Base-by-base conservation (phyloP, 208 protist genomes). In the Leishmania tropica region DNA sequence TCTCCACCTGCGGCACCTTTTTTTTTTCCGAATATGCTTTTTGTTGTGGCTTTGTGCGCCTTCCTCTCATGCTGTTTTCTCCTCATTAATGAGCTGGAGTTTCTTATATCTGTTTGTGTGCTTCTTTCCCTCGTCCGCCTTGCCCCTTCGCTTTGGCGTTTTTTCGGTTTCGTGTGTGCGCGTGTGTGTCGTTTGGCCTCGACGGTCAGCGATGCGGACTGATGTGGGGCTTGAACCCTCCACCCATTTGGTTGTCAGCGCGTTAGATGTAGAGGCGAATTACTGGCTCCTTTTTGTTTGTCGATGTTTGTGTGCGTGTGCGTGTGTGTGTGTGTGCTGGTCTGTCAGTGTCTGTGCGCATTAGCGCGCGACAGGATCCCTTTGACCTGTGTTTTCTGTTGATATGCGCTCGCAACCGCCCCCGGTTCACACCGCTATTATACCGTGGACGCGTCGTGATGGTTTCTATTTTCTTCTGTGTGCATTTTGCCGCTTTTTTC, bases 391-490 rank as follows among this genome's bases (percentile, higher is more conserved):
- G 40, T 28, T 47, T 31, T 62, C 68, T 31, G 76, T 47, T n/a
- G 47, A 37, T 74, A 45, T n/a, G 10, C 28, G 28, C 0, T 74
- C 8, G 13, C 42, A 7, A 64, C n/a, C 28, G 73, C n/a, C 51
- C 31, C 31, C 7, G 15, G 73, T 45, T 8, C 51, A 62, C 31
- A 51, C 24, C 51, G 70, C 45, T 31, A 51, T 31, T 74, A 21
- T 35, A 31, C 70, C 31, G 70, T 53, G n/a, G n/a, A 35, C 24
- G 13, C 11, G 2, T 24, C 28, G 24, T 62, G 10, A 47, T 54
- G 19, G n/a, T 70, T 62, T 79, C 42, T 31, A 75, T 84, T 79
- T 81, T 82, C 82, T 85, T 42, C 40, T 82, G n/a, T 80, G 35
- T 42, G 0, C n/a, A 40, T 40, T 35, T 73, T 71, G 15, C 45